Evolutionary conservation across 306 rosid species (phyloP).

Genomic region (Malus fusca): DNA sequence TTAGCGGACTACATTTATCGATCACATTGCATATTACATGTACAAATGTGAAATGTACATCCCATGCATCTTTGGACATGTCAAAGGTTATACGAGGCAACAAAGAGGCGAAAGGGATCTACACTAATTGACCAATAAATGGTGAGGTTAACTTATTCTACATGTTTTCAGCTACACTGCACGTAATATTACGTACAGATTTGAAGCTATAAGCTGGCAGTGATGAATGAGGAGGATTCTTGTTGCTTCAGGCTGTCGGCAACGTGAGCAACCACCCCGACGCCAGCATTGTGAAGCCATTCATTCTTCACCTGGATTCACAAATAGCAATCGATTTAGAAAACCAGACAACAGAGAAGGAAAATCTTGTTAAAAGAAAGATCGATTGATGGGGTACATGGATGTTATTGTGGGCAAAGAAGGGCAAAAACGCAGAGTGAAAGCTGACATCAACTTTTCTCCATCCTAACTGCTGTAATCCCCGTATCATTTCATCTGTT

Average conservation of each 20-base stretch:
- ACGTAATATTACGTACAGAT: slow-evolving; percentile 8
- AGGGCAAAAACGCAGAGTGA: slow-evolving; percentile 79
- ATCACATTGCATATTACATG: background rate
- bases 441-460: slow-evolving; percentile 91
- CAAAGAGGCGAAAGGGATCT: background rate
- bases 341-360: background rate
- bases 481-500: slow-evolving; percentile 83
- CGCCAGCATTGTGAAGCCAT: slow-evolving; percentile 88
- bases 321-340: slow-evolving; percentile 2
- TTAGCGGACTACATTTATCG: background rate
- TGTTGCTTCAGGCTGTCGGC: slow-evolving; percentile 78
- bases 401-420: slow-evolving; percentile 97
- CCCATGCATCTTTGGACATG: background rate
- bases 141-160: background rate
- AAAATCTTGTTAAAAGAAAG: slow-evolving; percentile 1
- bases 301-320: slow-evolving; percentile 82
- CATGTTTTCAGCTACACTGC: slow-evolving; percentile 10
- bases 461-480: slow-evolving; percentile 87
- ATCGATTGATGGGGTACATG: slow-evolving; percentile 38
- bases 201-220: slow-evolving; percentile 55
- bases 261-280: slow-evolving; percentile 84
- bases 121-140: background rate
- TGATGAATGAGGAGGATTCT: slow-evolving; percentile 46
- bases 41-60: background rate
- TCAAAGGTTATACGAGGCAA: background rate